These are phyloP conservation scores for Gossypium schwendimanii DNA, from an alignment of 441 rosid species.

Conservation along the genomic window DNA sequence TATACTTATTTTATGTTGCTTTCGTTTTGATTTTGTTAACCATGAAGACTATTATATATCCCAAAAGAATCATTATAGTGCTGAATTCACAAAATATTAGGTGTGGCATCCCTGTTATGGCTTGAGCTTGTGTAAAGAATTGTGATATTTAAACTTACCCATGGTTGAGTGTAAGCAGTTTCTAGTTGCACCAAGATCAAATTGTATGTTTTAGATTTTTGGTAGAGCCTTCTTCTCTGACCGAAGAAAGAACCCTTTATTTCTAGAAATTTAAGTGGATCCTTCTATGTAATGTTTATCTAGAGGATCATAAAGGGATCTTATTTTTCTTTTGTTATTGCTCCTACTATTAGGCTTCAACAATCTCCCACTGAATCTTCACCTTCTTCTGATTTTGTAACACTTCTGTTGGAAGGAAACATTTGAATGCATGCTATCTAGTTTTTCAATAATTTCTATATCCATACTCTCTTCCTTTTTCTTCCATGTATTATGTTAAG, in stretches of 20 bases:
- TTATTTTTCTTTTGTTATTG: background rate
- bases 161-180: background rate
- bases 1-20: background rate
- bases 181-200: background rate
- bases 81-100: background rate
- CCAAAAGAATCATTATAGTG: background rate
- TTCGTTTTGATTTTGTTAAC: background rate
- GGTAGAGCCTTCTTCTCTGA: background rate
- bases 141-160: background rate
- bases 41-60: background rate
- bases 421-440: background rate
- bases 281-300: background rate
- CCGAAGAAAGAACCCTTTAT: background rate
- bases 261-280: background rate
- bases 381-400: background rate
- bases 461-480: background rate
- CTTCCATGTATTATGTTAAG: background rate
- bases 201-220: slow-evolving; percentile 1
- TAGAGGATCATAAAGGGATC: background rate
- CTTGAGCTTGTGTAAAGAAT: background rate
- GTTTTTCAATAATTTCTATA: background rate
- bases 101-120: background rate
- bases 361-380: background rate
- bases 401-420: background rate
- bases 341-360: background rate